Evolutionary conservation across 495 filamentous ascomycete species (phyloP), one percentile per base, ranked within the genome.

Genomic region (Neurospora sp.): DNA sequence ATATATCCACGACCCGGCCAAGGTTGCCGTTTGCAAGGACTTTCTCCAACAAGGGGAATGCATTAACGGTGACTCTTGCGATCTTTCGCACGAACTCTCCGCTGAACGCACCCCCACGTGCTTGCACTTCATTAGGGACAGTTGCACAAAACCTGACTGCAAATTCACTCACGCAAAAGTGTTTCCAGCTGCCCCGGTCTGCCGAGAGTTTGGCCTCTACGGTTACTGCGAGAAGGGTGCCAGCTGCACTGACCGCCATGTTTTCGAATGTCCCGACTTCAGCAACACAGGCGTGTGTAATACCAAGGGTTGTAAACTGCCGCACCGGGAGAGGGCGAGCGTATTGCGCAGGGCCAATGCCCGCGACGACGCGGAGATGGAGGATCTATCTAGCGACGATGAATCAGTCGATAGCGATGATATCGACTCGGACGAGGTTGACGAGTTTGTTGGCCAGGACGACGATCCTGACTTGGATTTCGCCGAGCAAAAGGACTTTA

Each of bases 251-350:
- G 90, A 97, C 74, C 92, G 93, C 74, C 96, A 99, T 82, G 90
- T 93, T 71, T 85, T 84, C 76, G 96, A 98, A 80, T 99, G 96
- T 78, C 96, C 96, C 65, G 93, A 98, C 79, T 97, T 96, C 85
- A 92, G 92, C 85, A 97, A 97, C 83, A 91, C 87, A 69, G 95
- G 94, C 73, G 83, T 86, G 42, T 99, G 96, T 88, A 90, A 89
- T 77, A 90, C 89, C 78, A 91, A 91, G 81, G 90, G 89, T 41
- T 99, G 96, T 85, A 90, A 89, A 77, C 85, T 98, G 73, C 92
- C 89, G 38, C 96, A 99, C 82, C 88, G 95, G 76, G 92, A 96
- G 82, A 90, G 93, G 82, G 96, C 96, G 72, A 88, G 87, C 84
- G 83, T 87, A 76, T 84, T 88, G 71, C 87, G 86, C 71, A 85